Conservation (phyloP, 192 early-diverging fungal species). For the Lobulomyces angularis region DNA sequence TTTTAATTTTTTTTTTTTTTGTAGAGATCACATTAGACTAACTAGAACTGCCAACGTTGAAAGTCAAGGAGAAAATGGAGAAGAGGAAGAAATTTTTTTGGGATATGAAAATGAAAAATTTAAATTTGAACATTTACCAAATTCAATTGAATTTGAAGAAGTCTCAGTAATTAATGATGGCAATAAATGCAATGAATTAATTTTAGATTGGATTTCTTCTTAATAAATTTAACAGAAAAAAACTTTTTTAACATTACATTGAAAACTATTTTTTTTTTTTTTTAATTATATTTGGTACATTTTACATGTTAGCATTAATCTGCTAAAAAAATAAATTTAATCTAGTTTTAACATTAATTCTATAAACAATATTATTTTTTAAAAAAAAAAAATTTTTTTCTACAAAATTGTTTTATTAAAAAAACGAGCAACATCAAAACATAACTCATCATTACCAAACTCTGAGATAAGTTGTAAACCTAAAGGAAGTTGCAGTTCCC, state of each 20-base stretch:
- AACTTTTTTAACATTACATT: too few species aligned
- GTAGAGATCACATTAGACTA: slow-evolving; percentile 47
- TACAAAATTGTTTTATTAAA: too few species aligned
- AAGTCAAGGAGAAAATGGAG: slow-evolving; percentile 46
- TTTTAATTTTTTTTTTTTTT: background rate
- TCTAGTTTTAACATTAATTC: too few species aligned
- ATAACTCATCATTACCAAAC: slow-evolving; percentile 62
- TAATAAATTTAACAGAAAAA: too few species aligned
- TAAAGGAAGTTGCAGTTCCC: slow-evolving; percentile 45
- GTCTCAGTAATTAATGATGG: slow-evolving; percentile 45
- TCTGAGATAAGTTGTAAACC: slow-evolving; percentile 79
- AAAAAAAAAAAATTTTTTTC: too few species aligned
- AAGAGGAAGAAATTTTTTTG: slow-evolving; percentile 53
- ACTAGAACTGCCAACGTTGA: slow-evolving; percentile 59
- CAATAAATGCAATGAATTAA: slow-evolving; percentile 11
- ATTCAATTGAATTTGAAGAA: slow-evolving; percentile 50
- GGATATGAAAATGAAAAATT: slow-evolving; percentile 73
- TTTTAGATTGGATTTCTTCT: slow-evolving; percentile 4
- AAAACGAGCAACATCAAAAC: slow-evolving; percentile 48
- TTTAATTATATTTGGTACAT: too few species aligned
- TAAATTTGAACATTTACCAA: slow-evolving; percentile 68
- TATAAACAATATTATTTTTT: too few species aligned
- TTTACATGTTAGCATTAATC: too few species aligned
- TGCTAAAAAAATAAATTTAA: too few species aligned
- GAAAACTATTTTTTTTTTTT: too few species aligned